These are phyloP conservation scores for Lenzites betulinus DNA, from an alignment of 768 basidiomycete species.

Conservation along the genomic window DNA sequence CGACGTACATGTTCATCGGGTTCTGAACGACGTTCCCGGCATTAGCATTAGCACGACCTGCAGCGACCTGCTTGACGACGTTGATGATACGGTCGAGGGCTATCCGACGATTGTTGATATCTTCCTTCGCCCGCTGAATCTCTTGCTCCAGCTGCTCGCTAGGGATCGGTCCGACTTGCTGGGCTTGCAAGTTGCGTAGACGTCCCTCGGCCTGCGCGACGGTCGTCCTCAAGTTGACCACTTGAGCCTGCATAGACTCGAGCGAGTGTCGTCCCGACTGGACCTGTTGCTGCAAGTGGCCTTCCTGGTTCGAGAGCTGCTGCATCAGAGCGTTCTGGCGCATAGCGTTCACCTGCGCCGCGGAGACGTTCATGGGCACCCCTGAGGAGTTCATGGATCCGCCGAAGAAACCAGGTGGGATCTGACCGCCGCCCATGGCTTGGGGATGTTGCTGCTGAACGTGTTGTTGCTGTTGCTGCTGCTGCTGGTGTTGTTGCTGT, in stretches of 20 bases:
- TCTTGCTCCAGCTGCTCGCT: constrained; percentile 3
- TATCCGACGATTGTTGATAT: background rate
- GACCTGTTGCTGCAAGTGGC: background rate
- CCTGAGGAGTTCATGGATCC: constrained; percentile 8
- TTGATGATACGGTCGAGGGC: background rate
- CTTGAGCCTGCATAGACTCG: constrained; percentile 16
- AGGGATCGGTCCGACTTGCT: background rate
- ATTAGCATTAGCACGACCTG: background rate
- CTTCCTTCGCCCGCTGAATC: constrained; percentile 7
- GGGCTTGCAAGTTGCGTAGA: background rate
- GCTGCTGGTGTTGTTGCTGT: constrained; percentile 14
- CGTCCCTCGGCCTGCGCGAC: constrained; percentile 3
- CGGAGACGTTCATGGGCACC: constrained; percentile 5
- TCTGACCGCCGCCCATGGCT: constrained; percentile 2
- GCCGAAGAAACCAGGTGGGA: constrained; percentile 11
- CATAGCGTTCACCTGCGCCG: constrained; percentile 12
- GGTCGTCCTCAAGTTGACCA: background rate
- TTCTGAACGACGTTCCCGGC: background rate
- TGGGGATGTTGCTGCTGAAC: constrained; percentile 11
- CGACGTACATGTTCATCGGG: constrained; percentile 3
- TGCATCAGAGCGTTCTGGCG: constrained; percentile 11
- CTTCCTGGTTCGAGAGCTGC: background rate
- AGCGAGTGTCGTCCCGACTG: background rate
- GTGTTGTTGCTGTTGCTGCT: constrained; percentile 11
- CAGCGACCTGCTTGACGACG: background rate